Conservation (phyloP, 1,284 basidiomycete genomes). For the Amylostereum chailletii region DNA sequence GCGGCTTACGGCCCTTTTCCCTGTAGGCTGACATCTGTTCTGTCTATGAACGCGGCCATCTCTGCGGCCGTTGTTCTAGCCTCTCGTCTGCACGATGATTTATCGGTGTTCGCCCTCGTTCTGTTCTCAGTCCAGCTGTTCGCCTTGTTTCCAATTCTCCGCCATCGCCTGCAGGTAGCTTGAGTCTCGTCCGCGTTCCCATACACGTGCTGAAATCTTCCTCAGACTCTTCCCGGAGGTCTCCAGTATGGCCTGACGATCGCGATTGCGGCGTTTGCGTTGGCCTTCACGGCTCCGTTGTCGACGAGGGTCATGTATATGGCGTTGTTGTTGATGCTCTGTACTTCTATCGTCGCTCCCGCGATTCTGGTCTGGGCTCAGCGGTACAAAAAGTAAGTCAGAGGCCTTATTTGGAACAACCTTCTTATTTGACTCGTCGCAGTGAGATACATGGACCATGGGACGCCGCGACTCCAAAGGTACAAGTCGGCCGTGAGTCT, state of each 20-base stretch:
- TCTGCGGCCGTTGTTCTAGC: constrained; percentile 92
- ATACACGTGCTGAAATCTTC: constrained; percentile 7
- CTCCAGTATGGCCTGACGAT: constrained; percentile 45
- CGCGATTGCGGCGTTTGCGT: constrained; percentile 34
- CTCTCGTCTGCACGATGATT: constrained; percentile 77
- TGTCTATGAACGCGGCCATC: constrained; percentile 93
- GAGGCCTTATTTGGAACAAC: background rate
- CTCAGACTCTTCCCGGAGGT: constrained; percentile 4
- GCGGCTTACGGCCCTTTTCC: constrained; percentile 14
- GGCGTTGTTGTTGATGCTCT: constrained; percentile 39
- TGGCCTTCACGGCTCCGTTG: constrained; percentile 42
- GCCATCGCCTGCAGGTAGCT: constrained; percentile 70
- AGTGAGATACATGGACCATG: constrained; percentile 45
- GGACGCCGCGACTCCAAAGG: constrained; percentile 30
- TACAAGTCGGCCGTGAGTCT: background rate
- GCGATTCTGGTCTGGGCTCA: constrained; percentile 73
- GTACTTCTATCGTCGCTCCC: constrained; percentile 65
- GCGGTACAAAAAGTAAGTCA: constrained; percentile 69
- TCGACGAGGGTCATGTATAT: constrained; percentile 45
- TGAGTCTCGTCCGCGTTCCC: constrained; percentile 1
- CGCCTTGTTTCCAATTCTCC: constrained; percentile 77
- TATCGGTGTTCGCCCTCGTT: constrained; percentile 86
- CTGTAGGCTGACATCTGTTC: constrained; percentile 73
- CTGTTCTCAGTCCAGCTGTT: constrained; percentile 83
- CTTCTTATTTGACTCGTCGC: background rate